These are phyloP conservation scores for Fagopyrum homotropicum DNA, from an alignment of 148 eudicot species.

Conservation along the genomic window DNA sequence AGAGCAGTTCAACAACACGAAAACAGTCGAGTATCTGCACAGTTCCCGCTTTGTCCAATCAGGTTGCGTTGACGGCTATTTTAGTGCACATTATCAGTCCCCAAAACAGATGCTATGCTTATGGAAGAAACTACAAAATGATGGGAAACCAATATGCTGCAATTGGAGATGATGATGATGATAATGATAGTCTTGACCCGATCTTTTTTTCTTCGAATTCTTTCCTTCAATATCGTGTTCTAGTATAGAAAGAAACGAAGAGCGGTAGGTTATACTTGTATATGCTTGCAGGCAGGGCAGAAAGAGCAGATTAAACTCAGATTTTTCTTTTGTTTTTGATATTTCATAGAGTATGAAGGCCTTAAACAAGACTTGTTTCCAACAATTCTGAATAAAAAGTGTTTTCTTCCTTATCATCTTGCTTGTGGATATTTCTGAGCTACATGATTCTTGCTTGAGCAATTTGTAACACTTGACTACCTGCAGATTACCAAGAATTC, in stretches of 20 bases:
- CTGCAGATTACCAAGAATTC: neutral
- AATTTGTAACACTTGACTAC: neutral
- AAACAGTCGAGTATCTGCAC: conserved; percentile 62
- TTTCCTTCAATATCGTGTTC: neutral
- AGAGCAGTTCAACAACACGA: conserved; percentile 55
- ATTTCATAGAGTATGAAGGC: neutral
- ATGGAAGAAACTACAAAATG: conserved; percentile 71
- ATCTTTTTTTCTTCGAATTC: neutral
- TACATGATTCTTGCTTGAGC: neutral
- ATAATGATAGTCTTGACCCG: neutral
- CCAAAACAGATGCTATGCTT: conserved; percentile 92
- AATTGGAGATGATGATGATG: conserved; percentile 57
- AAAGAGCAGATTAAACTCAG: neutral
- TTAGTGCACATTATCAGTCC: conserved; percentile 84
- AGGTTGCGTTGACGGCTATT: conserved; percentile 80
- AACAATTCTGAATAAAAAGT: neutral
- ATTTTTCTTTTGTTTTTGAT: neutral
- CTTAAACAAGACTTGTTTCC: neutral
- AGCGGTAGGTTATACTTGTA: conserved; percentile 8
- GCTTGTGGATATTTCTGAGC: neutral
- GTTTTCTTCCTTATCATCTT: neutral
- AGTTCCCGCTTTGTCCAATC: conserved; percentile 72
- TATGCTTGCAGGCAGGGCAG: conserved; percentile 7
- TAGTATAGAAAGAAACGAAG: conserved; percentile 1
- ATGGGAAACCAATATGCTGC: conserved; percentile 69